These are phyloP conservation scores for Gloeopeniophorella convolvens DNA, from an alignment of 768 basidiomycete genomes.

Conservation along the genomic window DNA sequence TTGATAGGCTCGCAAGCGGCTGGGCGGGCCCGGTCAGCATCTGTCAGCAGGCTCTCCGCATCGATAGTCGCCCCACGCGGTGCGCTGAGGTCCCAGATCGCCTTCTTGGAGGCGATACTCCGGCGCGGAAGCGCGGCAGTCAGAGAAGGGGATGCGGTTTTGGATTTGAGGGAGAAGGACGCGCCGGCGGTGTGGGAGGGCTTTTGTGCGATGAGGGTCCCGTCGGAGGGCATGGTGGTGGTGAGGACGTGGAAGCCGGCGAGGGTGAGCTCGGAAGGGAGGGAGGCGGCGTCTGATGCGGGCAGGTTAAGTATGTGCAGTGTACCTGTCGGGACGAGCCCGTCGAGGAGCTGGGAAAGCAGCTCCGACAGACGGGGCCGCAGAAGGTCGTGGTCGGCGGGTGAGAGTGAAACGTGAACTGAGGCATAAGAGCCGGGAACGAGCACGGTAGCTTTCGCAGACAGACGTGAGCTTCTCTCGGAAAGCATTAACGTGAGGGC, in stretches of 20 bases:
- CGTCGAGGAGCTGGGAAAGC: slow-evolving; percentile 51
- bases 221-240: slow-evolving; percentile 30
- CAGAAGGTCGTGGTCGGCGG: slow-evolving; percentile 55
- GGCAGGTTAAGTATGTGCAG: slow-evolving; percentile 57
- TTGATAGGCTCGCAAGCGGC: slow-evolving; percentile 65
- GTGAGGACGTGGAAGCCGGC: slow-evolving; percentile 60
- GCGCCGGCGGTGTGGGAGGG: slow-evolving; percentile 40
- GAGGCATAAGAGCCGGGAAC: slow-evolving; percentile 50
- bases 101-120: slow-evolving; percentile 73
- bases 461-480: not conserved
- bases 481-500: slow-evolving; percentile 6
- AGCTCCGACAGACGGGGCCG: slow-evolving; percentile 46
- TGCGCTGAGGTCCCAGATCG: slow-evolving; percentile 76
- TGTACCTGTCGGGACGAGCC: slow-evolving; percentile 61
- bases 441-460: slow-evolving; percentile 48
- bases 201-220: slow-evolving; percentile 63
- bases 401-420: slow-evolving; percentile 60
- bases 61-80: slow-evolving; percentile 72
- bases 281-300: slow-evolving; percentile 31
- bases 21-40: slow-evolving; percentile 75
- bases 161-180: slow-evolving; percentile 38
- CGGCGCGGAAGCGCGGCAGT: slow-evolving; percentile 38
- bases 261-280: slow-evolving; percentile 55
- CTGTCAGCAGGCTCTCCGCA: slow-evolving; percentile 75
- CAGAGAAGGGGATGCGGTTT: slow-evolving; percentile 4